Evolutionary conservation across 2,329 filamentous ascomycete genomes (phyloP), one percentile per base, ranked within the genome.

Genomic region (Phaeoacremonium minimum): DNA sequence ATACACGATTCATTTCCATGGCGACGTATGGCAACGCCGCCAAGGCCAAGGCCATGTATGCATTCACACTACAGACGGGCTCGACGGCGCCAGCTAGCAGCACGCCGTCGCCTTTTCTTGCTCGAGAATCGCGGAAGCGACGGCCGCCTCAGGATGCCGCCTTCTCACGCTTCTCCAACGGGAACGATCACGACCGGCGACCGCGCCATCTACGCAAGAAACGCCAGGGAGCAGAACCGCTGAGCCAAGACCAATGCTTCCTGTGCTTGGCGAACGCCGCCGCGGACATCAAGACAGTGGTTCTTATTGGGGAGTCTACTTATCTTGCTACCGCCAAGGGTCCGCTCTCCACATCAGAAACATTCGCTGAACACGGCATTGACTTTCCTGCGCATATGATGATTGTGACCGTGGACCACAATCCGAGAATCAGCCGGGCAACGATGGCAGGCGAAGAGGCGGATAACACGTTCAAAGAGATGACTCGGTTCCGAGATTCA

Each of bases 261-360:
- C 97, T 98, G 67, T 98, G 93, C 56, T 73, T 98, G 9, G 90
- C 87, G 6, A 96, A 95, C 58, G 80, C 85, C 6, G 85, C 84
- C 42, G 69, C 93, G 30, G 85, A 86, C 35, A 84, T 83, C 2
- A 91, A 98, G 62, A 85, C 98, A 61, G 84, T 96, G 51, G 85
- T 85, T 46, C 89, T 85, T 17, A 91, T 98, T 45, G 93, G 87
- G 36, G 82, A 89, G 14, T 85, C 95, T 42, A 75, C 81, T 36
- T 97, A 97, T 58, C 64, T 97, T 37, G 95, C 93, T 18, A 93
- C 85, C 16, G 88, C 93, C 41, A 96, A 95, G 59, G 93, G 93
- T 0, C 90, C 93, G 5, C 71, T 98, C 1, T 83, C 87, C 2
- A 84, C 80, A 2, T 61, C 76, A 1, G 66, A 75, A 7, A 90